Evolutionary conservation across 164 flowering plant genomes (phyloP).

Genomic region (Santalum album): DNA sequence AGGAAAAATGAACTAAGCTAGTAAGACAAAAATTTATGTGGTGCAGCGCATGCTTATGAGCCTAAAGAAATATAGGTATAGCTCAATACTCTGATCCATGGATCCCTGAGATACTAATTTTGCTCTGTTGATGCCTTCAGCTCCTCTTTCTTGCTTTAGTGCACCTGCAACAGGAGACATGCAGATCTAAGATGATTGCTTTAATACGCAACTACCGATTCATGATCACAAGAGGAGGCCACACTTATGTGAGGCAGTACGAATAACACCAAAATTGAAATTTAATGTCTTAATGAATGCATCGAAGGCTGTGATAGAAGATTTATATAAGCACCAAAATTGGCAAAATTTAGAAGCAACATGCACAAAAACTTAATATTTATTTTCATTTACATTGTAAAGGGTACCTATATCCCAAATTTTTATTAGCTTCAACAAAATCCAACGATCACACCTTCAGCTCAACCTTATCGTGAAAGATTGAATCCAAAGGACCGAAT

Average conservation of each 20-base stretch:
- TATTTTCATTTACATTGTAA: no score
- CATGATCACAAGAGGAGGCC: not conserved
- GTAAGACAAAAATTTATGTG: not conserved
- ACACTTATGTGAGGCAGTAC: not conserved
- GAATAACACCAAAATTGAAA: not conserved
- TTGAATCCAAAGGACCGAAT: not conserved
- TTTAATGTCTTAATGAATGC: not conserved
- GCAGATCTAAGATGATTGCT: not conserved
- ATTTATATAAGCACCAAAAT: no score
- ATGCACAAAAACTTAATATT: no score
- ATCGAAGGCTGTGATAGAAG: no score
- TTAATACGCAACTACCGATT: not conserved
- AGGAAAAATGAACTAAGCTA: not conserved
- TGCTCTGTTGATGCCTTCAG: slow-evolving; percentile 1
- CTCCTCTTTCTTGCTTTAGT: slow-evolving; percentile 7
- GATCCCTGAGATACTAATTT: not conserved
- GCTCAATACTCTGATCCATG: slow-evolving; percentile 17
- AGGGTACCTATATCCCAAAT: not conserved
- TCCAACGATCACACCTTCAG: not conserved
- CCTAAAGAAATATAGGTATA: not conserved
- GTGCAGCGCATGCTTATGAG: not conserved
- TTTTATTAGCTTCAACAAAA: not conserved
- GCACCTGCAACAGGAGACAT: slow-evolving; percentile 11
- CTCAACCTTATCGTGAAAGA: not conserved
- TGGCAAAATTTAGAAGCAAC: no score